Evolutionary conservation across 768 basidiomycete species (phyloP), one percentile per base, ranked within the genome.

Genomic region (Trametes punicea): DNA sequence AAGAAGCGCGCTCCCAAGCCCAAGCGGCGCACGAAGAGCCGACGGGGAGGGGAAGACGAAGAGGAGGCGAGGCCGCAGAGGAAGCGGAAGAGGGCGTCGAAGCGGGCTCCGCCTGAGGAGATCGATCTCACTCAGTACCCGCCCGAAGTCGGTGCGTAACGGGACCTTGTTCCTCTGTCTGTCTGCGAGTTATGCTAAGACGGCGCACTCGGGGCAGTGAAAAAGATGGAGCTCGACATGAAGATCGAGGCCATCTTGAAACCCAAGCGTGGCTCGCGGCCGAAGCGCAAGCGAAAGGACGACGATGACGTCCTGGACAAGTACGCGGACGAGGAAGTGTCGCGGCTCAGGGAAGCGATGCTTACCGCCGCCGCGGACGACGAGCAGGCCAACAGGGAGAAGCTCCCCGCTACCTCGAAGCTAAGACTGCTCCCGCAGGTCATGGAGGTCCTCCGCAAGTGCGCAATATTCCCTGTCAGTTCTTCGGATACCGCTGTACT

Each of bases 381-480:
- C 66, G 80, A 85, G 33, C 81, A 84, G 47, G 80, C 90, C 6
- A 96, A 96, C 69, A 73, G 79, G 46, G 84, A 87, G 30, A 90
- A 89, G 64, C 66, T 83, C 10, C 94, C 95, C 0, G 97, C 94
- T 10, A 82, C 84, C 10, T 77, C 83, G 38, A 99, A 99, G 72
- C 81, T 98, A 29, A 82, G 77, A 51, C 76, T 94, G 66, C 77
- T 99, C 26, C 83, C 86, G n/a, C 85, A 91, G 62, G 96, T 96
- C 23, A 88, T 97, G 83, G 88, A 90, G 11, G 86, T 91, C 3
- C 78, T 99, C 54, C 88, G 93, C 72, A 98, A 95, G 96, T 96
- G 66, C 51, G 87, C 74, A 3, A 21, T 20, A 15, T 38, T 15
- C 9, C 20, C 21, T 6, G 6, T n/a, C 21, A 18, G 30, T 7